phyloP scores from a whole-genome alignment of 1,139 yeast genomes.

The Candida sojae region DNA sequence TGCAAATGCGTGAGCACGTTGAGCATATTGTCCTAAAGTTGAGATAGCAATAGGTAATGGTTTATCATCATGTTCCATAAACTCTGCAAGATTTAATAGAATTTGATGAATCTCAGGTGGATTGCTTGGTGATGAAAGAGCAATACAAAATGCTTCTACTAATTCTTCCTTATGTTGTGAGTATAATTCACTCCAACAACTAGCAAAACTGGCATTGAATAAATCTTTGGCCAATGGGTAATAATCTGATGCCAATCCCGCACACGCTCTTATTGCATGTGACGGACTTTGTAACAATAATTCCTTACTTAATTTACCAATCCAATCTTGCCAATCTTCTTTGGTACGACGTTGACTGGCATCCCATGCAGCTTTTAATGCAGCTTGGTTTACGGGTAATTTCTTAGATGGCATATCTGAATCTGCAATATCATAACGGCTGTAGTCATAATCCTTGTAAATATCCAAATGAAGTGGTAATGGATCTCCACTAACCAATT shows the following conservation, averaged over 20 bases:
- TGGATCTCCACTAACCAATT: conserved; percentile 84
- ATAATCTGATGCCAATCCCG: conserved; percentile 84
- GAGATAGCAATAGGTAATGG: conserved; percentile 88
- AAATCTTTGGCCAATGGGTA: conserved; percentile 88
- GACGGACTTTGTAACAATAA: conserved; percentile 91
- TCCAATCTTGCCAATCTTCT: conserved; percentile 99
- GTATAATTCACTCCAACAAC: conserved; percentile 93
- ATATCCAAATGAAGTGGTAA: conserved; percentile 76
- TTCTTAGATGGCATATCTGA: conserved; percentile 73
- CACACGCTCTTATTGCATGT: conserved; percentile 91
- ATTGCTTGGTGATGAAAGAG: conserved; percentile 84
- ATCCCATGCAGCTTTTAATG: conserved; percentile 86
- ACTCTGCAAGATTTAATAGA: conserved; percentile 85
- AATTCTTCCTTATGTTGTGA: conserved; percentile 92
- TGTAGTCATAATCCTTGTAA: conserved; percentile 64
- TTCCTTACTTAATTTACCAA: conserved; percentile 81
- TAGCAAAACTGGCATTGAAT: conserved; percentile 92
- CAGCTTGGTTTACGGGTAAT: conserved; percentile 77
- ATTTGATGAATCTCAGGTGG: conserved; percentile 97
- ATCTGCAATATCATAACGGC: conserved; percentile 60
- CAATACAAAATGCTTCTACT: conserved; percentile 81
- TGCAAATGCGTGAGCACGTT: conserved; percentile 95
- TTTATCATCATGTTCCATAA: conserved; percentile 96
- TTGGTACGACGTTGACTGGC: conserved; percentile 84
- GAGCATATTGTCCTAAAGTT: conserved; percentile 90